Evolutionary conservation across 2,329 filamentous ascomycete genomes (phyloP), one percentile per base, ranked within the genome.

Genomic region (Fusarium virguliforme): DNA sequence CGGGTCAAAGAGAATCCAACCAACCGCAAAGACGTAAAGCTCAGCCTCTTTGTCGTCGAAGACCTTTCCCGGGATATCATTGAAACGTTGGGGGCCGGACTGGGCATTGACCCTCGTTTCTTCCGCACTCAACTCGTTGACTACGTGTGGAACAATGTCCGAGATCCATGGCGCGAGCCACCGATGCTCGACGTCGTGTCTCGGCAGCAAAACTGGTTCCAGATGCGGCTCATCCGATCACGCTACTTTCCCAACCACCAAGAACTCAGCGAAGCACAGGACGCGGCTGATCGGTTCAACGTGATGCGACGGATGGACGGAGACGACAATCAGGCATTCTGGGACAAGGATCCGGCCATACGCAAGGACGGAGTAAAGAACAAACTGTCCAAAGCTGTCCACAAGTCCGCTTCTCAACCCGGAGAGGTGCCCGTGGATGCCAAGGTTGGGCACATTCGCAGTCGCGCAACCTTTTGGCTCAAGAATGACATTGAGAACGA

Each of bases 401-500:
- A 48, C 18, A 26, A 26, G 30, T 48, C 43, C 26, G n/a, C 26
- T 3, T 48, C 43, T 30, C 15, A 30, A 30, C 15, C 9, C 7
- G 43, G 15, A 12, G 54, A 57, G 5, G n/a, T 18, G 3, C 37
- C 24, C 1, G 54, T 57, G 15, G 54, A 57, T 30, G 54, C 54
- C 9, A 57, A 57, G 15, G 54, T 57, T 15, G 54, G 54, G 12
- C 54, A 38, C 24, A n/a, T 57, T 15, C 34, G 54, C 15, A 57
- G 54, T 37, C 54, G 54, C 13, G 54, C 54, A 41, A 57, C 54
- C 8, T 57, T 57, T 57, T 57, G 54, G 54, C 37, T 57, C 3
- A 37, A 35, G 4, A 35, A 57, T n/a, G 22, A 28, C 7, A 18
- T 18, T 22, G 24, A 32, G 4, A 57, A 41, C 5, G 24, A 30